These are phyloP conservation scores for Candida sakaeoensis DNA, from an alignment of 805 yeast genomes.

Conservation along the genomic window DNA sequence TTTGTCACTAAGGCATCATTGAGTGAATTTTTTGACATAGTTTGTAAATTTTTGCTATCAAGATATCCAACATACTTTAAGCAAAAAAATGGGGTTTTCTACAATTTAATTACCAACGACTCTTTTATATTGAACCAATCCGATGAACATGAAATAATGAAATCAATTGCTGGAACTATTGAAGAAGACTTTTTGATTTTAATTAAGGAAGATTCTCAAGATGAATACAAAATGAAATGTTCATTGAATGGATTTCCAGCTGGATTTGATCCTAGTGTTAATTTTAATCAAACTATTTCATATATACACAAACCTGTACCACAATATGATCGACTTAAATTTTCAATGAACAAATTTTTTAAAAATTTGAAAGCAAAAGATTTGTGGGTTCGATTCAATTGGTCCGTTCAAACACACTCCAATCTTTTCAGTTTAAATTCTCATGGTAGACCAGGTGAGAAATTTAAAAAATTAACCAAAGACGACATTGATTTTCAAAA, in stretches of 20 bases:
- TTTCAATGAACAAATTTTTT: conserved; percentile 68
- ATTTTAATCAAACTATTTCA: conserved; percentile 52
- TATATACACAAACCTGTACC: conserved; percentile 73
- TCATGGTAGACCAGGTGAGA: conserved; percentile 32
- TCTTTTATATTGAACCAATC: conserved; percentile 27
- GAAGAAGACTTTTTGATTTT: conserved; percentile 66
- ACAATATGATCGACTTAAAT: conserved; percentile 52
- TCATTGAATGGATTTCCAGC: conserved; percentile 63
- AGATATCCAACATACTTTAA: conserved; percentile 56
- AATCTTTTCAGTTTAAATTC: conserved; percentile 23
- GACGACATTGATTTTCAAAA: conserved; percentile 34
- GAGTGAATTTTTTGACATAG: conserved; percentile 47
- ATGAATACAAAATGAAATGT: conserved; percentile 56
- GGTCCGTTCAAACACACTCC: conserved; percentile 65
- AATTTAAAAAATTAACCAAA: conserved; percentile 15
- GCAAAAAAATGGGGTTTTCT: conserved; percentile 18
- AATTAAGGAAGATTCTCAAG: conserved; percentile 34
- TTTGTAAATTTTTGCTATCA: conserved; percentile 34
- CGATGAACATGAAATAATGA: conserved; percentile 19
- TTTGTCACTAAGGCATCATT: conserved; percentile 30
- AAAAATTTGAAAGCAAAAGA: conserved; percentile 49
- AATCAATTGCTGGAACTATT: conserved; percentile 31
- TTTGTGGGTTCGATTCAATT: conserved; percentile 61
- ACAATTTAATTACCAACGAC: conserved; percentile 41
- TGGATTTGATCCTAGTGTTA: conserved; percentile 63